A percentile compares a stretch with the other conserved stretches of the same genome.
Conservation (phyloP, 352 stramenopile species). For the Blastocystis sp. region DNA sequence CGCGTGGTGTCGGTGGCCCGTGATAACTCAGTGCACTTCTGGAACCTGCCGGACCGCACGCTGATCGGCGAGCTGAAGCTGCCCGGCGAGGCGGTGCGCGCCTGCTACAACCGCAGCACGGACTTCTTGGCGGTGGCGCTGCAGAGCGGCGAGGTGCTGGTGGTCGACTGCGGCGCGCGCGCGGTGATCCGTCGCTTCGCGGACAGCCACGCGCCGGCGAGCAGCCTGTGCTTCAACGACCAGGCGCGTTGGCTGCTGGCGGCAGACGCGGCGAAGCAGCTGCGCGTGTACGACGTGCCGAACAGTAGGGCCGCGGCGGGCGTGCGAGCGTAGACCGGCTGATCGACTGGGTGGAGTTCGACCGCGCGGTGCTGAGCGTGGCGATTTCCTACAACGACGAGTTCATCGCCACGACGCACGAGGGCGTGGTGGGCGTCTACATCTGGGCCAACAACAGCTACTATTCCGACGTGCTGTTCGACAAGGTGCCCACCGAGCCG, state of each 20-base stretch:
- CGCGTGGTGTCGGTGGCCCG: conserved; percentile 77
- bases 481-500: conserved; percentile 74
- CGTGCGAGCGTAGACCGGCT: conserved; percentile 76
- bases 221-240: conserved; percentile 78
- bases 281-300: conserved; percentile 81
- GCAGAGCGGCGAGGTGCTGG: conserved; percentile 78
- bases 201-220: conserved; percentile 77
- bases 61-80: conserved; percentile 77
- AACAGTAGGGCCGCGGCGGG: not conserved
- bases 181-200: conserved; percentile 81
- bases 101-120: conserved; percentile 79
- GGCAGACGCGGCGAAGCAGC: conserved; percentile 76
- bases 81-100: conserved; percentile 76
- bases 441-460: conserved; percentile 81
- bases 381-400: conserved; percentile 79
- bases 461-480: conserved; percentile 79
- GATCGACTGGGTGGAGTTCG: conserved; percentile 81
- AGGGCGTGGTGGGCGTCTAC: conserved; percentile 79
- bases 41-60: conserved; percentile 78
- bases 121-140: conserved; percentile 79
- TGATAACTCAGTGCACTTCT: conserved; percentile 81
- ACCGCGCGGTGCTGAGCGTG: conserved; percentile 79
- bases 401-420: conserved; percentile 81
- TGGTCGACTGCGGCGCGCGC: conserved; percentile 78
- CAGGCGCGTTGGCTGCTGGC: conserved; percentile 81